Evolutionary conservation across 2,329 filamentous ascomycete genomes (phyloP), one percentile per base, ranked within the genome.

Genomic region (Penicillium griseofulvum): DNA sequence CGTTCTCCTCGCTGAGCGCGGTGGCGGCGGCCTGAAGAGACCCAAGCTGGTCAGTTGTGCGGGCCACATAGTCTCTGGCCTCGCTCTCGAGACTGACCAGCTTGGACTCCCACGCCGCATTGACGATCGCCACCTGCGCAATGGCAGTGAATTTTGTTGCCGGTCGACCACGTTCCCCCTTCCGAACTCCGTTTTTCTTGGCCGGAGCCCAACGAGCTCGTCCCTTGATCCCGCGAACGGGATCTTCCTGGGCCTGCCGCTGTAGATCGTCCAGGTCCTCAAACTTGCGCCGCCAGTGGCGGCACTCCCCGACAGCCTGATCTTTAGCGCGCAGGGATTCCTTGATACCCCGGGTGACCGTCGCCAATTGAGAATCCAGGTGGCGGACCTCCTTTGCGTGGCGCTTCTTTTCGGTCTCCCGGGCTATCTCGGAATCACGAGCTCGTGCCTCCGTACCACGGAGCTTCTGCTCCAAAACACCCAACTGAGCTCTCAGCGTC

Each of bases 101-200:
- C 29, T 43, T 42, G 9, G 28, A 17, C 48, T 42, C 28, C 37
- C 48, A 50, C 37, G 14, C 37, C 16, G 16, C 48, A 26, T 50
- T 50, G 28, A 50, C 37, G 17, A 43, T 22, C 2, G 37, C 48
- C 48, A 42, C 48, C 37, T 50, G 37, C 37, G 48, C 48, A 43
- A 26, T 12, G 48, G 37, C 48, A 43, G 48, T 50, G 5, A 43
- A 31, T 10, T 10, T 24, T 10, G n/a, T 50, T 24, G 4, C 11
- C 7, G 37, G 8, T 16, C 19, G 48, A 19, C 11, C 19, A 43
- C 29, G 37, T 26, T 17, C 28, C 19, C 19, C 19, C 48, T 50
- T 50, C 37, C 4, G 4, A 17, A 43, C 19, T 34, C 48, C 37
- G 48, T 34, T 6, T 3, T 24, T 34, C 6, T 43, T 50, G 19